These are phyloP conservation scores for Phialemoniopsis sp. DNA, from an alignment of 2,329 filamentous ascomycete genomes.

Conservation along the genomic window DNA sequence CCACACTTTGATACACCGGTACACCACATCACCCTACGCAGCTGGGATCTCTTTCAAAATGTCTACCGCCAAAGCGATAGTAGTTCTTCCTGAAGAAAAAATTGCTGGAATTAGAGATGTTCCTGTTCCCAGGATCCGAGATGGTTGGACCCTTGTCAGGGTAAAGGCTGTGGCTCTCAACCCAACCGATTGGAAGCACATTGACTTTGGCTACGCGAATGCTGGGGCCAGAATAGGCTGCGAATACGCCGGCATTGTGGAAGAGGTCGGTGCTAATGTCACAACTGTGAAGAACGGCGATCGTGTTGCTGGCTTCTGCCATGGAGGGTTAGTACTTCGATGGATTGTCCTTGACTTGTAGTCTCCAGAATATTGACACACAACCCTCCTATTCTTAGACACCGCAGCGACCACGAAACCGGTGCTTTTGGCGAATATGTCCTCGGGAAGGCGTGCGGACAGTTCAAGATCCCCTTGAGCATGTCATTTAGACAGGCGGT, in stretches of 20 bases:
- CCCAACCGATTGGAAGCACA: constrained; percentile 21
- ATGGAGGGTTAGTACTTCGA: constrained; percentile 19
- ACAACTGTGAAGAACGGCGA: constrained; percentile 42
- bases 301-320: constrained; percentile 33
- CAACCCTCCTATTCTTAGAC: constrained; percentile 12
- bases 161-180: constrained; percentile 19
- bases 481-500: constrained; percentile 41
- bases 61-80: no score
- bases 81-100: no score
- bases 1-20: no score
- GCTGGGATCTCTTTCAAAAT: no score
- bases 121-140: constrained; percentile 14
- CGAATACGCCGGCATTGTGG: constrained; percentile 42
- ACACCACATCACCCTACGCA: no score
- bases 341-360: no score
- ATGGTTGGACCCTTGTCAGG: constrained; percentile 18
- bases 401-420: constrained; percentile 28
- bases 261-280: constrained; percentile 37
- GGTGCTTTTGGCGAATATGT: constrained; percentile 38
- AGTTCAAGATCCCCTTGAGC: constrained; percentile 37
- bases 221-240: constrained; percentile 20
- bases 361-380: no score
- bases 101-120: constrained; percentile 12
- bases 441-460: constrained; percentile 30
- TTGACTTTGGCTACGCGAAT: constrained; percentile 5